Conservation (phyloP, 768 basidiomycete genomes). For the Xerocomus spinulosus region DNA sequence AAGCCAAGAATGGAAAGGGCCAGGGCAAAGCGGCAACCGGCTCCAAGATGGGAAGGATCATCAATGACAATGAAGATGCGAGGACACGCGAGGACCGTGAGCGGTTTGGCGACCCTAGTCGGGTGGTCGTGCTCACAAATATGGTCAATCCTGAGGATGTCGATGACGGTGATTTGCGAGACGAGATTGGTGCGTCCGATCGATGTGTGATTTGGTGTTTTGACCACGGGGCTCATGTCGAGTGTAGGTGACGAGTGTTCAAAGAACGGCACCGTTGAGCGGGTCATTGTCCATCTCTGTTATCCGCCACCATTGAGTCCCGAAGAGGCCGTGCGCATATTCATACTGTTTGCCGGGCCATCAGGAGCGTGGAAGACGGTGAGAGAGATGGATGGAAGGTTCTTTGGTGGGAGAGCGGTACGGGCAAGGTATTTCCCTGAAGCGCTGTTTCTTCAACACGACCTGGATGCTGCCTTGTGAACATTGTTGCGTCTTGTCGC, state of each 20-base stretch:
- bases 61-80: slow-evolving; percentile 85
- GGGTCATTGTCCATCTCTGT: slow-evolving; percentile 78
- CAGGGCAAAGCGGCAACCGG: slow-evolving; percentile 40
- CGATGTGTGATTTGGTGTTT: not conserved
- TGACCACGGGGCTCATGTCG: not conserved
- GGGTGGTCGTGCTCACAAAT: slow-evolving; percentile 85
- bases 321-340: slow-evolving; percentile 87
- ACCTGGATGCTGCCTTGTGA: slow-evolving; percentile 42
- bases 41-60: slow-evolving; percentile 80
- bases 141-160: slow-evolving; percentile 84
- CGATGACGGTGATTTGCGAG: slow-evolving; percentile 78
- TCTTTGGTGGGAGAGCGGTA: slow-evolving; percentile 83
- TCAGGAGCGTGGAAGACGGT: slow-evolving; percentile 96
- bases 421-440: slow-evolving; percentile 82
- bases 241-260: slow-evolving; percentile 79
- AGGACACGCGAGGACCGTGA: slow-evolving; percentile 72
- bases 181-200: slow-evolving; percentile 71
- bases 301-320: slow-evolving; percentile 59
- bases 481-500: not conserved
- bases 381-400: slow-evolving; percentile 87
- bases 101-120: slow-evolving; percentile 84
- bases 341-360: slow-evolving; percentile 86
- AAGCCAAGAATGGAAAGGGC: slow-evolving; percentile 35
- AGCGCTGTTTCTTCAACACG: slow-evolving; percentile 42
- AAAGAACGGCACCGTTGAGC: slow-evolving; percentile 88